phyloP scores from a whole-genome alignment of 257 asterid species.

The Solanum medicagineum region DNA sequence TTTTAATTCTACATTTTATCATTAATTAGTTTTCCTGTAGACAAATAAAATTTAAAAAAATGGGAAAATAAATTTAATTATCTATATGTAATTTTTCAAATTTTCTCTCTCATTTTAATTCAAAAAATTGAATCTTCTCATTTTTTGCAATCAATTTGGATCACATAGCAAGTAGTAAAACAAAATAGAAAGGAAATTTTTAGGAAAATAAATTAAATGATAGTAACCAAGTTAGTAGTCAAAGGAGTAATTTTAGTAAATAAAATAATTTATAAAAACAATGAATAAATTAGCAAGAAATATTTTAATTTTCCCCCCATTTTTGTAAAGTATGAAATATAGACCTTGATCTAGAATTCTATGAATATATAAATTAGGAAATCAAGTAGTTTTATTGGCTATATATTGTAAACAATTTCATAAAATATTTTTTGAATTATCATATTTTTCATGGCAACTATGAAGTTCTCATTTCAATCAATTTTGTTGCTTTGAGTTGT shows the following conservation, averaged over 20 bases:
- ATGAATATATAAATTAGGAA: background rate
- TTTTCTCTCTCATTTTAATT: no score
- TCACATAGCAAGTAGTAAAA: no score
- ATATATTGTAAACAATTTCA: background rate
- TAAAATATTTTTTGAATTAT: background rate
- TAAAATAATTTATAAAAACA: background rate
- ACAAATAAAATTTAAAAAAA: no score
- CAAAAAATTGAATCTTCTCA: no score
- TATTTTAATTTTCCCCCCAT: background rate
- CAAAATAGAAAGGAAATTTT: no score
- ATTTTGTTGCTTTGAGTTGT: background rate
- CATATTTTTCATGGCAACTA: background rate
- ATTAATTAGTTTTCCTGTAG: no score
- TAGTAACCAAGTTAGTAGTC: background rate
- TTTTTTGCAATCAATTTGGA: no score
- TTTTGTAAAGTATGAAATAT: no score
- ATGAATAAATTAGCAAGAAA: background rate
- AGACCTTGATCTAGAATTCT: no score
- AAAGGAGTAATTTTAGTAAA: background rate
- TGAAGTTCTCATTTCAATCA: background rate
- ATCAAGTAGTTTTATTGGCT: background rate
- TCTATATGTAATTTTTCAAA: no score
- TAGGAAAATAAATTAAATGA: background rate
- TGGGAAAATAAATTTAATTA: no score
- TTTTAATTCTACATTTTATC: no score